Evolutionary conservation across 192 early-diverging fungal species (phyloP), one percentile per base, ranked within the genome.

Genomic region (Rhizoclosmatium globosum): DNA sequence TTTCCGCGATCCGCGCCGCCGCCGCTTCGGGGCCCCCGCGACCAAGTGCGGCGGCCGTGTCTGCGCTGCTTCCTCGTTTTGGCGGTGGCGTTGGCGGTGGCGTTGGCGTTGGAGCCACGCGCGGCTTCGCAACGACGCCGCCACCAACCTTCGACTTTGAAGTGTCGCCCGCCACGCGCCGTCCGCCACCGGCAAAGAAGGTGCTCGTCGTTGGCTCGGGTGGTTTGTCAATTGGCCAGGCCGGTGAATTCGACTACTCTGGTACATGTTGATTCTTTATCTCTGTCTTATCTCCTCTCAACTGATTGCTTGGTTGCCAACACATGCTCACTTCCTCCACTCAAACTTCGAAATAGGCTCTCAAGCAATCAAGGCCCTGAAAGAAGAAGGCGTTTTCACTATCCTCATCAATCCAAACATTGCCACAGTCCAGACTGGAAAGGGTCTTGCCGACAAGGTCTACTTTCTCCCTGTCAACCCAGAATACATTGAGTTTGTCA

Each of bases 371-470:
- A 99, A 99, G 85, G 97, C 97, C 21, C 86, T 99, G 71, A 91
- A 92, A 74, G 96, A 99, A 82, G 94, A 94, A 45, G 90, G 90
- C 23, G 91, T 99, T 70, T 81, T 98, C 77, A 99, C 98, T 2
- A 92, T 99, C 45, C 86, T 99, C n/a, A 92, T 98, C 74, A 99
- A 99, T 85, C 98, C 98, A 66, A 99, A 99, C 85, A 99, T 99
- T 83, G 98, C 98, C 47, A 99, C 98, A 3, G 94, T 98, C 61
- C 98, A 99, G 89, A 99, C 98, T 45, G 94, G 93, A 42, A 91
- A 95, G 79, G 93, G 92, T 59, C 89, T 99, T 47, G 98, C 98
- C 1, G 94, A 97, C 85, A 88, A 90, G 48, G 96, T 97, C 38
- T 99, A 98, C 89, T 99, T 99, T 81, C 78, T 98, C 45, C 98